Evolutionary conservation across 2,329 filamentous ascomycete species (phyloP).

Genomic region (Aspergillus quadricinctus): DNA sequence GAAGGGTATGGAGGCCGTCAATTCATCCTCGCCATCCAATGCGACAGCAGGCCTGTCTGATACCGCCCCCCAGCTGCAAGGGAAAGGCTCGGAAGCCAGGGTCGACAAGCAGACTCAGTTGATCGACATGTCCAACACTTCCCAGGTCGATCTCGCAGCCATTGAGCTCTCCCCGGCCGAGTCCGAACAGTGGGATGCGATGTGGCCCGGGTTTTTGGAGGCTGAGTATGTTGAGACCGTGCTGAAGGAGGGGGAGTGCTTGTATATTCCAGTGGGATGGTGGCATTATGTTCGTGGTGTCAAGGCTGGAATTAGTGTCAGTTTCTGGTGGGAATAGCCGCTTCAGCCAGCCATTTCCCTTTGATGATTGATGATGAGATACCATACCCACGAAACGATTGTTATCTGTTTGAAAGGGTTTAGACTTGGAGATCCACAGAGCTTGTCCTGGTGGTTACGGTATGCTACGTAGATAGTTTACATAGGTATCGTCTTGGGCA

Average conservation of each 20-base stretch:
- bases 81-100: constrained; percentile 1
- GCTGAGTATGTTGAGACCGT: constrained; percentile 70
- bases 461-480: background rate
- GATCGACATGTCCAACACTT: constrained; percentile 92
- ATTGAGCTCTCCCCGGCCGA: constrained; percentile 53
- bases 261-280: constrained; percentile 93
- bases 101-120: constrained; percentile 12
- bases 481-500: background rate
- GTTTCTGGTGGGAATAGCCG: constrained; percentile 82
- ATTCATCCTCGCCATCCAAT: constrained; percentile 9
- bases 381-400: too few relatives aligned
- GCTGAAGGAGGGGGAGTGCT: constrained; percentile 71
- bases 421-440: background rate
- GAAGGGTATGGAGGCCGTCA: constrained; percentile 34
- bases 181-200: constrained; percentile 38
- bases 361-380: background rate
- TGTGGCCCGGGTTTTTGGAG: constrained; percentile 53
- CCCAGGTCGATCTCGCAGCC: constrained; percentile 68
- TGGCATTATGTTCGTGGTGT: constrained; percentile 95
- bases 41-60: constrained; percentile 1
- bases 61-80: background rate
- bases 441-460: background rate
- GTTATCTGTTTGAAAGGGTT: background rate
- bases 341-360: background rate
- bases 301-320: constrained; percentile 86